Evolutionary conservation across 2,329 filamentous ascomycete species (phyloP).

Genomic region (Metarhizium guizhouense): DNA sequence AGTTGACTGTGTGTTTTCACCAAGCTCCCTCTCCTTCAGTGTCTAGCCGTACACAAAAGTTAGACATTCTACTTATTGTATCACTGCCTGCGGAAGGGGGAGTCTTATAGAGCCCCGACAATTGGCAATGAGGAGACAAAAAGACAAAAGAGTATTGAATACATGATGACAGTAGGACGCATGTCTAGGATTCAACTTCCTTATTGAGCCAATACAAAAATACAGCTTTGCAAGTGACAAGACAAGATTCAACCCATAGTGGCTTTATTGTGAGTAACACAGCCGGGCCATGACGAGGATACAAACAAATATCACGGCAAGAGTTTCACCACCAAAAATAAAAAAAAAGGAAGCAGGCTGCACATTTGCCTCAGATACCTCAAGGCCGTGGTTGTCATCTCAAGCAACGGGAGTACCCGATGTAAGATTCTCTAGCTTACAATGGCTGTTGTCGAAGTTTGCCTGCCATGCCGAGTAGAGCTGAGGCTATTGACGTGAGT

Average conservation of each 20-base stretch:
- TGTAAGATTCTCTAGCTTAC: not conserved
- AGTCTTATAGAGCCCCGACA: conserved; percentile 1
- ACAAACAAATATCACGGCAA: not conserved
- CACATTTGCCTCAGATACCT: not conserved
- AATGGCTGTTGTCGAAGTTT: conserved; percentile 7
- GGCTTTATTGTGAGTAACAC: not conserved
- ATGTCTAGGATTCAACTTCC: not conserved
- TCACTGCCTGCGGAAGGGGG: conserved; percentile 1
- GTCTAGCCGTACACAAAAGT: not conserved
- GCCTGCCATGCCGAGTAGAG: not conserved
- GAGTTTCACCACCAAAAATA: not conserved
- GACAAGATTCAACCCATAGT: not conserved
- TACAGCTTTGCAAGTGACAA: not conserved
- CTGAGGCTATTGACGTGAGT: conserved; percentile 20
- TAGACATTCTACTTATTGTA: not conserved
- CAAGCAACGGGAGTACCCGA: conserved; percentile 1
- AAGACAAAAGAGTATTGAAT: not conserved
- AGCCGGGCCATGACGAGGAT: not conserved
- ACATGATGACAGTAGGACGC: not conserved
- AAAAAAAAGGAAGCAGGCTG: not conserved
- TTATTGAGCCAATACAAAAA: not conserved
- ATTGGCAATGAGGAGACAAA: not conserved
- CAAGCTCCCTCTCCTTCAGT: not conserved
- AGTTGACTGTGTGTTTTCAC: not conserved
- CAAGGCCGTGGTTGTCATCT: not conserved